These are phyloP conservation scores for Phytophthora ohioensis DNA, from an alignment of 352 stramenopile species.

Conservation along the genomic window DNA sequence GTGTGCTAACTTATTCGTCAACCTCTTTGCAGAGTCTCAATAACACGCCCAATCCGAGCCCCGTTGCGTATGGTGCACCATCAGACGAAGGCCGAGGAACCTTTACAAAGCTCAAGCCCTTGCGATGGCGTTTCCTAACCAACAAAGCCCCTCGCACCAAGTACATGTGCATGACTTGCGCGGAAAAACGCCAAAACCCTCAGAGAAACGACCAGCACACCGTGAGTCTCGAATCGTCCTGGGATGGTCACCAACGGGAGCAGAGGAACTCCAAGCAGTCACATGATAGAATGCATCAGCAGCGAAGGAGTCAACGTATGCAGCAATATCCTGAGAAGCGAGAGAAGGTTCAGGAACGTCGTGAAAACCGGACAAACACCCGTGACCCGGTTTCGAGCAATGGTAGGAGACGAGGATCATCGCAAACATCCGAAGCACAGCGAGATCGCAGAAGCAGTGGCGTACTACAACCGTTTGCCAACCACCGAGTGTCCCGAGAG, in stretches of 20 bases:
- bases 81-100: constrained; percentile 11
- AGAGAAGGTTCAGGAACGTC: constrained; percentile 23
- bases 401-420: constrained; percentile 19
- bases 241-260: constrained; percentile 12
- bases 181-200: constrained; percentile 29
- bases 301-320: constrained; percentile 7
- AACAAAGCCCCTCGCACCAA: constrained; percentile 33
- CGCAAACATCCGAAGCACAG: constrained; percentile 9
- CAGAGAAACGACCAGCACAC: constrained; percentile 5
- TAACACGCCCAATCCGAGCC: constrained; percentile 26
- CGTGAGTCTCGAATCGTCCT: constrained; percentile 24
- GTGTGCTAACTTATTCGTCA: constrained; percentile 14
- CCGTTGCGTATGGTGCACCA: constrained; percentile 18
- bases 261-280: constrained; percentile 11
- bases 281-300: constrained; percentile 9
- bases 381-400: constrained; percentile 12
- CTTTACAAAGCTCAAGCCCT: constrained; percentile 33
- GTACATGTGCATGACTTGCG: constrained; percentile 35
- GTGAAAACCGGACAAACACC: constrained; percentile 10
- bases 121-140: constrained; percentile 39
- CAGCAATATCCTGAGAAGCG: constrained; percentile 16
- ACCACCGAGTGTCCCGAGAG: constrained; percentile 29
- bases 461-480: constrained; percentile 27
- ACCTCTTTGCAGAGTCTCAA: constrained; percentile 26
- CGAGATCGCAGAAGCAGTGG: constrained; percentile 18